These are phyloP conservation scores for Cryptococcus sp. DNA, from an alignment of 1,284 basidiomycete species.

Conservation along the genomic window DNA sequence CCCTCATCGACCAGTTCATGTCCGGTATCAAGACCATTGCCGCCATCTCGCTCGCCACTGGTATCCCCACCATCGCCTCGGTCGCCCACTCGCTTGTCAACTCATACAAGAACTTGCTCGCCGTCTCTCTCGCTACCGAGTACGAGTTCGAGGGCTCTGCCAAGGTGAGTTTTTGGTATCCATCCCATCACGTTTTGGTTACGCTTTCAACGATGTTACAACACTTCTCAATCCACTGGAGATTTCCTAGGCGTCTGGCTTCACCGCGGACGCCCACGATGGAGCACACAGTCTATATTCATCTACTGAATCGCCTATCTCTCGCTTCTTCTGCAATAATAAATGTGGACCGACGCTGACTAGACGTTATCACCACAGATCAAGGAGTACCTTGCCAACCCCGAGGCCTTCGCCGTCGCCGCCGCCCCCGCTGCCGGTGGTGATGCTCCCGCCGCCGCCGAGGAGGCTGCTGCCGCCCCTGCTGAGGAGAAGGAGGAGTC, in stretches of 20 bases:
- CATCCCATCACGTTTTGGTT: slow-evolving; percentile 14
- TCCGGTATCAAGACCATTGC: slow-evolving; percentile 94
- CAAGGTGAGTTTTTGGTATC: slow-evolving; percentile 66
- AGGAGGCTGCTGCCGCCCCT: slow-evolving; percentile 58
- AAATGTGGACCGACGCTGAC: not conserved
- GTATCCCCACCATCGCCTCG: slow-evolving; percentile 95
- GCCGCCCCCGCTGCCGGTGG: slow-evolving; percentile 66
- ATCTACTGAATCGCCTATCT: slow-evolving; percentile 35
- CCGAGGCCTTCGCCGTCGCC: slow-evolving; percentile 87
- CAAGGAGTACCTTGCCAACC: slow-evolving; percentile 96
- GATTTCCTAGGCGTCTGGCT: slow-evolving; percentile 61
- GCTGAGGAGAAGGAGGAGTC: slow-evolving; percentile 73
- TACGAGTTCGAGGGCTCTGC: slow-evolving; percentile 92
- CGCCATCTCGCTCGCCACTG: slow-evolving; percentile 89
- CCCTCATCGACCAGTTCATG: slow-evolving; percentile 87
- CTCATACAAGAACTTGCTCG: slow-evolving; percentile 97
- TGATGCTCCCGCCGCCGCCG: slow-evolving; percentile 60
- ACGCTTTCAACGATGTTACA: slow-evolving; percentile 28
- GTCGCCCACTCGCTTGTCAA: slow-evolving; percentile 95
- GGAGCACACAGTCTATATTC: slow-evolving; percentile 31
- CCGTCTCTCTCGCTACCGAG: slow-evolving; percentile 87
- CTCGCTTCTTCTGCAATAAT: not conserved
- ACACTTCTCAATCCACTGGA: slow-evolving; percentile 48
- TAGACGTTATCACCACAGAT: slow-evolving; percentile 59
- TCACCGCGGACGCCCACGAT: slow-evolving; percentile 37